Evolutionary conservation across 2,329 filamentous ascomycete species (phyloP).

Genomic region (Alternaria triticimaculans): DNA sequence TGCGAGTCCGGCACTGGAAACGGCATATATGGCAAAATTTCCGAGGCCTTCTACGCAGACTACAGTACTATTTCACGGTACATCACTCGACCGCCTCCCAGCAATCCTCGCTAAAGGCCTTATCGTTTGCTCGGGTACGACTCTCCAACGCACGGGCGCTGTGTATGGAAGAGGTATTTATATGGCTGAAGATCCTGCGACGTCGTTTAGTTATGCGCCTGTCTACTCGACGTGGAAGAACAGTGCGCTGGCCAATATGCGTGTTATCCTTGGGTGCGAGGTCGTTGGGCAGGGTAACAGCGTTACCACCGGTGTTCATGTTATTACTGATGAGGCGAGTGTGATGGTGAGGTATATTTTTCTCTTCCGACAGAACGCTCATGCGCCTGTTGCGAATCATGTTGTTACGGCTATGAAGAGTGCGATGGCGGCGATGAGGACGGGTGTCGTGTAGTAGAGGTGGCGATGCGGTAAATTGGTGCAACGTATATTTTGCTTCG

Average conservation of each 20-base stretch:
- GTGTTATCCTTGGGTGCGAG: constrained; percentile 40
- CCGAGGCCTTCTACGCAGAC: constrained; percentile 16
- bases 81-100: constrained; percentile 40
- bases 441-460: constrained; percentile 13
- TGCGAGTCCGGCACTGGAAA: constrained; percentile 35
- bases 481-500: not conserved
- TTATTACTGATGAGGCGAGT: constrained; percentile 32
- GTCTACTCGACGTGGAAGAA: constrained; percentile 31
- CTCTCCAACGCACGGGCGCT: constrained; percentile 40
- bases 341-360: constrained; percentile 48
- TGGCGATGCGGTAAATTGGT: not conserved
- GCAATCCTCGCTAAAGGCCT: constrained; percentile 42
- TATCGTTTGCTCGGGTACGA: constrained; percentile 30
- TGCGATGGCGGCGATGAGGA: constrained; percentile 27
- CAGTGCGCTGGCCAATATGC: constrained; percentile 35
- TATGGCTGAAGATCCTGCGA: constrained; percentile 37
- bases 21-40: constrained; percentile 21
- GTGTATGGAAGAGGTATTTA: constrained; percentile 45
- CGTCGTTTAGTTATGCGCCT: constrained; percentile 32
- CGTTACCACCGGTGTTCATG: constrained; percentile 30
- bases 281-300: constrained; percentile 28
- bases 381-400: constrained; percentile 28
- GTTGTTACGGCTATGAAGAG: constrained; percentile 30
- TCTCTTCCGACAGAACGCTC: constrained; percentile 23
- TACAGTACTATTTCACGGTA: constrained; percentile 44